Evolutionary conservation across 768 basidiomycete genomes (phyloP).

Genomic region (Lepiota venenata): DNA sequence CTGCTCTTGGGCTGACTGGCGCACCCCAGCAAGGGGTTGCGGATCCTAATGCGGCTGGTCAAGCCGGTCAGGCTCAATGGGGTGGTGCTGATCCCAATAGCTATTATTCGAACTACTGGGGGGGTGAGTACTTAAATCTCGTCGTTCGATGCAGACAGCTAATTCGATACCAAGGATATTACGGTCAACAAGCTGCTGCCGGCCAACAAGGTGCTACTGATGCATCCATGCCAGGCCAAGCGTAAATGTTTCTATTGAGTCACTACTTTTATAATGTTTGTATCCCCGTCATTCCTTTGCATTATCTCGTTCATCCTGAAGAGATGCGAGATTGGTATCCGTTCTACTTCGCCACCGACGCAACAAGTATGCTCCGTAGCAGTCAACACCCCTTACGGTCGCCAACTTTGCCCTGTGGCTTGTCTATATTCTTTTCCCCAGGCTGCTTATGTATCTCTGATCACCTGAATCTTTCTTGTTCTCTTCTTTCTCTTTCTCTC

Average conservation of each 20-base stretch:
- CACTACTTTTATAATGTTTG: constrained; percentile 17
- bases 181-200: constrained; percentile 65
- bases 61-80: constrained; percentile 75
- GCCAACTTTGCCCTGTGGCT: constrained; percentile 19
- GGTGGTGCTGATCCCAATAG: constrained; percentile 65
- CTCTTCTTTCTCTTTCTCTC: constrained; percentile 17
- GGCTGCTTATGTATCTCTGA: constrained; percentile 14
- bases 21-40: constrained; percentile 55
- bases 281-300: constrained; percentile 24
- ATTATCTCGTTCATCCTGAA: constrained; percentile 21
- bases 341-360: constrained; percentile 12
- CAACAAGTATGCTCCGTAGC: constrained; percentile 20
- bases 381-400: constrained; percentile 2
- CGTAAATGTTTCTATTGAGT: constrained; percentile 23
- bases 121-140: constrained; percentile 46
- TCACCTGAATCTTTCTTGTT: constrained; percentile 14
- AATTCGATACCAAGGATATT: constrained; percentile 57
- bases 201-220: constrained; percentile 59
- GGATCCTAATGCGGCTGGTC: constrained; percentile 50
- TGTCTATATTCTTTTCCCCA: constrained; percentile 13
- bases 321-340: constrained; percentile 14
- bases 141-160: constrained; percentile 1
- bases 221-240: constrained; percentile 48
- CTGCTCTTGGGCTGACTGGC: constrained; percentile 51
- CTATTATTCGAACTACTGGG: constrained; percentile 84